Evolutionary conservation across 345 rosid genomes (phyloP), one percentile per base, ranked within the genome.

Genomic region (Mangifera indica): DNA sequence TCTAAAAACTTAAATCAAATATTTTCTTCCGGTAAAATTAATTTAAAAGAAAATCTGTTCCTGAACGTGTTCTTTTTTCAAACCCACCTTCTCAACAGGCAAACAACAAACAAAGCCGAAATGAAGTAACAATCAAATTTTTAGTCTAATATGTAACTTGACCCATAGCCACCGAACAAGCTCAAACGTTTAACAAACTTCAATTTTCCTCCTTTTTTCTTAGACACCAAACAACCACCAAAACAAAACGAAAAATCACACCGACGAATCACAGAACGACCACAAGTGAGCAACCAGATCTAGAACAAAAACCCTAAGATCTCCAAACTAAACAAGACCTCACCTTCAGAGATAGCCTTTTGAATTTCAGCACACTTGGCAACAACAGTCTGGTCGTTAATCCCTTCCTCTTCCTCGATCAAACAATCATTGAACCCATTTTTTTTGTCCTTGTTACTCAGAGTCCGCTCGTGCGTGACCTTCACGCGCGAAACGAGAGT

Each of bases 401-500:
- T 56, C 0, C 89, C 92, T 72, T 93, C 98, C 70, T 91, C 97
- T 61, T 93, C 97, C 76, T 89, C 98, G 25, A 93, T 89, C 71
- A 93, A 77, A 51, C 69, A 83, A 21, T 90, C 89, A 40, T 66
- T 48, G 81, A 85, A 85, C 1, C 91, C 96, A 49, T 81, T 84
- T 84, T 89, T 82, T 25, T 62, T 61, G 2, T 85, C 78, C 20
- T 51, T 61, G 2, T 55, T 74, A 12, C 10, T 62, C 74, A 26
- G 70, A 74, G 17, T 72, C 21, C 69, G 67, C 54, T 77, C 83
- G 34, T 84, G 25, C 0, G 83, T 71, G 55, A 92, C 53, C 79
- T 69, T 86, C 70, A 90, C 96, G 13, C 82, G 77, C 60, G 98
- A 86, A 12, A 92, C 93, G 52, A 86, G 29, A 21, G 70, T 17